Evolutionary conservation across 2,329 filamentous ascomycete genomes (phyloP), one percentile per base, ranked within the genome.

Genomic region (Colletotrichum scovillei): DNA sequence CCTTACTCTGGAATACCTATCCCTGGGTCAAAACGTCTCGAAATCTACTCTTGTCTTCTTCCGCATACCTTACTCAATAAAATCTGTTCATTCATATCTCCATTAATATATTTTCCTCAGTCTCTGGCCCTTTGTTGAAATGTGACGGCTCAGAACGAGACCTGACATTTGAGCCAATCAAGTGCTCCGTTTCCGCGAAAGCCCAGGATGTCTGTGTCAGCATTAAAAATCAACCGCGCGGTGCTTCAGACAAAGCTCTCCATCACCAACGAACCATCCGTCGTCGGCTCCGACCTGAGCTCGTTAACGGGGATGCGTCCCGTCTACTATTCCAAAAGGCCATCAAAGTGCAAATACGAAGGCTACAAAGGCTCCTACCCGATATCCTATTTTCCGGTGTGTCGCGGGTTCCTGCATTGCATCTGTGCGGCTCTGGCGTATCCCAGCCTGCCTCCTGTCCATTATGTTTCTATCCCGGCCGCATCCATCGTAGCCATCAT

Each of bases 201-300:
- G 2, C 28, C 53, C 32, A 4, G 52, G 64, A 52, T 58, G 55
- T 57, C 59, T 24, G 52, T 42, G 63, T 35, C 72, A 72, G 72
- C 69, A 69, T 72, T 59, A 55, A 69, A 59, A 72, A 69, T 69
- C 58, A 59, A 59, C 46, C 63, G 49, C 63, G 63, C 68, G 46
- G 32, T 57, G 65, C 59, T 19, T 30, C 28, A 26, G 35, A n/a
- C n/a, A 9, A 22, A 63, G 26, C n/a, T 26, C 6, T 32, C 11
- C 16, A 7, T 30, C 38, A 16, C 52, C 49, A 56, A 53, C 60
- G 22, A 22, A 60, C 49, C 14, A 30, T 19, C 42, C 42, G 42
- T 22, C 16, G 42, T 22, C 42, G 42, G 42, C 42, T 49, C 42
- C 42, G 42, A 49, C 42, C 42, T 22, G 19, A 49, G 19, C 19